These are phyloP conservation scores for Epichloe sibirici DNA, from an alignment of 2,329 filamentous ascomycete species.

Conservation along the genomic window DNA sequence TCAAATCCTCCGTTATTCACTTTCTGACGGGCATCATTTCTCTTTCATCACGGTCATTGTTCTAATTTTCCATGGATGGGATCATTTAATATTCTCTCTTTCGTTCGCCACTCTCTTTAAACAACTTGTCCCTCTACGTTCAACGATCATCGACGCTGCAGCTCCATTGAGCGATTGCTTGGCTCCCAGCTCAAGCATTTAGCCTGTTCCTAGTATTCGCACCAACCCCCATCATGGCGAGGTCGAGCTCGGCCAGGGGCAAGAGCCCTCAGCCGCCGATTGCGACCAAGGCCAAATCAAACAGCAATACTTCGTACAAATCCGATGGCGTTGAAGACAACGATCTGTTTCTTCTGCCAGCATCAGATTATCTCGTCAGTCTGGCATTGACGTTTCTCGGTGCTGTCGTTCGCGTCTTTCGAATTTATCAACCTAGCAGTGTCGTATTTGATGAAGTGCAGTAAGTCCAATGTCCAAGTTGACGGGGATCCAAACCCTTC, in stretches of 20 bases:
- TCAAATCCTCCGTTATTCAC: slow-evolving; percentile 3
- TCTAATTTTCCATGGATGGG: slow-evolving; percentile 2
- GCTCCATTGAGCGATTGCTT: background rate
- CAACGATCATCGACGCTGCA: background rate
- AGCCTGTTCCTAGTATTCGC: background rate
- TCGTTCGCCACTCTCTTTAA: slow-evolving; percentile 13
- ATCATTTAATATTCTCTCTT: slow-evolving; percentile 3
- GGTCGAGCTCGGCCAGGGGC: slow-evolving; percentile 21
- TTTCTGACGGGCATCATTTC: background rate
- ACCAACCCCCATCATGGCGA: slow-evolving; percentile 18
- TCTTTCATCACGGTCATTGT: slow-evolving; percentile 5
- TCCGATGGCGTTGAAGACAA: slow-evolving; percentile 77
- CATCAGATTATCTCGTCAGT: slow-evolving; percentile 72
- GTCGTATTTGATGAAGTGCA: slow-evolving; percentile 99
- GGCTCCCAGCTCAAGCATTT: background rate
- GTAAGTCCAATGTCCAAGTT: slow-evolving; percentile 45
- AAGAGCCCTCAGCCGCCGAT: slow-evolving; percentile 23
- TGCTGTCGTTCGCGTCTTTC: slow-evolving; percentile 73
- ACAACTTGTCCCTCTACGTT: background rate
- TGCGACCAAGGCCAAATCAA: slow-evolving; percentile 25
- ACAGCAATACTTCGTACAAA: slow-evolving; percentile 46
- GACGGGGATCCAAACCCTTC: background rate
- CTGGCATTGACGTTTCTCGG: slow-evolving; percentile 62
- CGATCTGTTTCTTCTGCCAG: slow-evolving; percentile 79
- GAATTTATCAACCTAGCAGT: slow-evolving; percentile 90